Evolutionary conservation across 2,329 filamentous ascomycete genomes (phyloP), one percentile per base, ranked within the genome.

Genomic region (Tolypocladium tropicale): DNA sequence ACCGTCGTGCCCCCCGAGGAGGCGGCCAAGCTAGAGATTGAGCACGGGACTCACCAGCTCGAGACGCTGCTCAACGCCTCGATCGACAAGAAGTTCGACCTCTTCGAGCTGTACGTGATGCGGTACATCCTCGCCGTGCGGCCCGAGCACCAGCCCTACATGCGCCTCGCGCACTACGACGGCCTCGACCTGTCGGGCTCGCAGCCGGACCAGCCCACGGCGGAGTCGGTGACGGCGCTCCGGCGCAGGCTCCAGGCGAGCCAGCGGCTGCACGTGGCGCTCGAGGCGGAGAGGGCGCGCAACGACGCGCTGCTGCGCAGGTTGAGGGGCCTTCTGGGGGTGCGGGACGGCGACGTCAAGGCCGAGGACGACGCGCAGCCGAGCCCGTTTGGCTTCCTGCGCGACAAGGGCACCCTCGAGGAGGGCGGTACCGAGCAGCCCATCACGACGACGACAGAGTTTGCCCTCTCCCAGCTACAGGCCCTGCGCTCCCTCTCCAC

Each of bases 41-140:
- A 96, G 67, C 86, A 90, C 67, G 94, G 94, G 57, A 83, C 90
- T 16, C 89, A 93, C 72, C 86, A 91, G 74, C 78, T 94, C 46
- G 89, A 94, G 71, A 94, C 89, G 18, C 77, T 94, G 10, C 79
- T 93, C 32, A 90, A 89, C 70, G 82, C 87, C 49, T 88, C 85
- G 64, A 89, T 93, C 61, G 89, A 94, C 72, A 88, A 86, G 70
- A 89, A 89, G 62, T 93, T 93, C 67, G 89, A 94, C 75, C 85
- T 88, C 60, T 87, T 93, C 65, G 89, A 94, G 75, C 88, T 99
- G 56, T 96, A 93, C 74, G 86, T 90, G 53, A 78, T 99, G 76
- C 80, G 90, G 61, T 96, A 96, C 68, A 88, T 92, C 63, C 73
- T 94, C 60, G 86, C 82, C 43, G 83, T 93, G 41, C 69, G 70